Percentiles rank a stretch among this genome's conserved stretches.
Conservation (phyloP, 2,329 filamentous ascomycete genomes). For the Cytospora piceicola region DNA sequence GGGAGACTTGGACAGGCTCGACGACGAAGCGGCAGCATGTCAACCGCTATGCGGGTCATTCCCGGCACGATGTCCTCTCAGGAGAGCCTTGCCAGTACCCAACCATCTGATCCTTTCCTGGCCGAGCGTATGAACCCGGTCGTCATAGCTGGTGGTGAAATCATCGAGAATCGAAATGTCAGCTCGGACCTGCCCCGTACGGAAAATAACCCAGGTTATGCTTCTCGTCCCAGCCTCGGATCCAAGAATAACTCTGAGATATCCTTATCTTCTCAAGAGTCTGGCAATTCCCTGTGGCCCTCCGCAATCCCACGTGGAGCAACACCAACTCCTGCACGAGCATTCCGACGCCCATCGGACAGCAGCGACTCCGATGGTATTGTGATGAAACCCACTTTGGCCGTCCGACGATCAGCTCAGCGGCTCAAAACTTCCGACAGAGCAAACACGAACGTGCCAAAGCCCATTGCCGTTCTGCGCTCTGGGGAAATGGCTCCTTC, state of each 20-base stretch:
- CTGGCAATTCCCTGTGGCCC: slow-evolving; percentile 55
- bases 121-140: slow-evolving; percentile 67
- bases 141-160: slow-evolving; percentile 65
- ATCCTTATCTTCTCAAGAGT: slow-evolving; percentile 47
- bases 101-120: slow-evolving; percentile 59
- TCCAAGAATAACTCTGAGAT: slow-evolving; percentile 48
- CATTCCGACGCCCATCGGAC: slow-evolving; percentile 54
- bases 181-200: slow-evolving; percentile 53
- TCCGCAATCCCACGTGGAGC: slow-evolving; percentile 53
- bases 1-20: slow-evolving; percentile 65
- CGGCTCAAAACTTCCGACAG: slow-evolving; percentile 51
- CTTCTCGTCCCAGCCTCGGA: slow-evolving; percentile 48
- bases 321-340: slow-evolving; percentile 34
- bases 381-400: slow-evolving; percentile 55
- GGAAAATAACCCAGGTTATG: slow-evolving; percentile 55
- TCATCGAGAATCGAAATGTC: slow-evolving; percentile 63
- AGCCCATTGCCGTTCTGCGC: slow-evolving; percentile 55
- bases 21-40: slow-evolving; percentile 65
- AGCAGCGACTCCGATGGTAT: slow-evolving; percentile 59
- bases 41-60: slow-evolving; percentile 51
- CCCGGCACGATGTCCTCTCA: slow-evolving; percentile 52
- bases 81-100: slow-evolving; percentile 52
- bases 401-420: slow-evolving; percentile 59
- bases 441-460: slow-evolving; percentile 52
- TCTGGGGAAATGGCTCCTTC: slow-evolving; percentile 48